Evolutionary conservation across 306 rosid species (phyloP), one percentile per base, ranked within the genome.

Genomic region (Lathyrus sativus): DNA sequence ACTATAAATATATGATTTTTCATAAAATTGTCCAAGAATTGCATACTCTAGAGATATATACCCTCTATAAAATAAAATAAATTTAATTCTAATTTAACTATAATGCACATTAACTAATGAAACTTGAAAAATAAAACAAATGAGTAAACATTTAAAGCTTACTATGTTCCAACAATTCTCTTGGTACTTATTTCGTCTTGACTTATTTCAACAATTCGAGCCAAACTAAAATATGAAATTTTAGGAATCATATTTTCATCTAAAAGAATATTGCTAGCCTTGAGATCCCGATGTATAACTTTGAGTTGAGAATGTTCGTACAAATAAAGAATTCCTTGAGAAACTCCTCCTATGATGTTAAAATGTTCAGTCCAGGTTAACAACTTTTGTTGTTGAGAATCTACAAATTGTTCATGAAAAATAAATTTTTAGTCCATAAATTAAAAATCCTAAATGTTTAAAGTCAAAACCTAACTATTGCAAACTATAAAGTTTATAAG

Each of bases 151-250:
- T 60, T 60, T 6, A 15, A 17, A 60, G 18, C 65, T 60, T 60
- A 60, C 65, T 15, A 60, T 37, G 65, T 60, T 29, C 65, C 65
- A 4, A 15, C 46, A 37, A 60, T 35, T 60, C 65, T 60, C 17
- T 35, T 8, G 35, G 65, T 60, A 60, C 29, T 60, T 37, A 26
- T 45, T 37, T 60, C 45, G 9, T 60, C 65, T 9, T 60, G 65
- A 18, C 43, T 60, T 14, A 60, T 60, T 60, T 60, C 65, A 15
- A 50, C 5, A 50, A 50, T 50, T 50, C 13, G 29, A 17, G 57
- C 57, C 13, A 50, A 4, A 18, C 57, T 29, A 50, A 50, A 50
- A 50, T 50, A 29, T 1, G 57, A 18, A 18, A 50, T 50, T 50
- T 50, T 50, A 17, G 57, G 57, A 18, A 50, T 50, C 57, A 50